Evolutionary conservation across 2,329 filamentous ascomycete species (phyloP).

Genomic region (Lecanicillium sp.): DNA sequence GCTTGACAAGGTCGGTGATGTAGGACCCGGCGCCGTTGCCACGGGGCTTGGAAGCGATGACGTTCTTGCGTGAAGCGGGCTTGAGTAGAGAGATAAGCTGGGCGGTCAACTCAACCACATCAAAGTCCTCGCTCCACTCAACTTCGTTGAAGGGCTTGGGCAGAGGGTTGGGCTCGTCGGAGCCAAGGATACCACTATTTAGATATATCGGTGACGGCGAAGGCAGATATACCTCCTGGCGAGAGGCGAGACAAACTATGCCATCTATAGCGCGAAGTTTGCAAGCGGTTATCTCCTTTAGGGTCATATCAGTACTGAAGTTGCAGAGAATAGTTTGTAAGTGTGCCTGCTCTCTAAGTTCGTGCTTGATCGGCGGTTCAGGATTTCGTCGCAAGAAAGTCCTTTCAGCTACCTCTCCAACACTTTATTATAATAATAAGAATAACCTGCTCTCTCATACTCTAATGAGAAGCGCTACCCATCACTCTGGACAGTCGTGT

Average conservation of each 20-base stretch:
- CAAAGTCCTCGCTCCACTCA: too few relatives aligned
- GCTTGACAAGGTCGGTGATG: too few relatives aligned
- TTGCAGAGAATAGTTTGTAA: constrained; percentile 4
- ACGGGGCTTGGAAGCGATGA: too few relatives aligned
- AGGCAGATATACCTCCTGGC: constrained; percentile 6
- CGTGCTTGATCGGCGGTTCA: constrained; percentile 2
- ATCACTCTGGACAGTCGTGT: too few relatives aligned
- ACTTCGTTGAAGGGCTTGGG: too few relatives aligned
- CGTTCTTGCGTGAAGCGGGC: too few relatives aligned
- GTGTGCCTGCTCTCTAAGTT: constrained; percentile 2
- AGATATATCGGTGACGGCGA: not conserved
- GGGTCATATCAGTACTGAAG: constrained; percentile 1
- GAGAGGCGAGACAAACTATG: constrained; percentile 9
- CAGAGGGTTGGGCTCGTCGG: too few relatives aligned
- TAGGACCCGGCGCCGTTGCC: too few relatives aligned
- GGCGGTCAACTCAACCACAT: too few relatives aligned
- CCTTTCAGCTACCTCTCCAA: constrained; percentile 7
- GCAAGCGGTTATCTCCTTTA: constrained; percentile 1
- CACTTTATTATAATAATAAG: constrained; percentile 4
- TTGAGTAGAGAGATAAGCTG: too few relatives aligned
- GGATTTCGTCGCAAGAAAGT: not conserved
- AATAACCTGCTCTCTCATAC: constrained; percentile 3
- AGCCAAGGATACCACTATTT: not conserved
- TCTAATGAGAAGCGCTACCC: too few relatives aligned
- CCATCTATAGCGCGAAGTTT: constrained; percentile 7